These are phyloP conservation scores for Aureobasidium zeae DNA, from an alignment of 2,329 filamentous ascomycete species.

Conservation along the genomic window DNA sequence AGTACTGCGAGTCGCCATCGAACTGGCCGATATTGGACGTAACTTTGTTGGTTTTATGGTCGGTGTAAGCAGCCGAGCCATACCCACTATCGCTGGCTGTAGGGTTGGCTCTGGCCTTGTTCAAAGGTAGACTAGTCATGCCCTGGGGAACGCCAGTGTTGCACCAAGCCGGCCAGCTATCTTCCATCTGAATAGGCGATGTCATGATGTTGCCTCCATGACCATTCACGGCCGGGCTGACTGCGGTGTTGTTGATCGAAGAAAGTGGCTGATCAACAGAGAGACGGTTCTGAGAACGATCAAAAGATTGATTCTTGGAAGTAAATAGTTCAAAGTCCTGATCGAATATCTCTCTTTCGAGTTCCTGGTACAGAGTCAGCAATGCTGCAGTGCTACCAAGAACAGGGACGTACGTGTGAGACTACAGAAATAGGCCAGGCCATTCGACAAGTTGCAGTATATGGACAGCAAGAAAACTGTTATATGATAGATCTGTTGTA, in stretches of 20 bases:
- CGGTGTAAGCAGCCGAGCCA: background rate
- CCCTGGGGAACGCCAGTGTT: background rate
- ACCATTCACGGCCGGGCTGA: no score
- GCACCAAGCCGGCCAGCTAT: conserved; percentile 1
- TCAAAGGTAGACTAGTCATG: background rate
- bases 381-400: background rate
- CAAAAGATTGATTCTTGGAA: no score
- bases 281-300: no score
- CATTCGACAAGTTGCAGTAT: background rate
- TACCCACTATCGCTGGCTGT: conserved; percentile 8
- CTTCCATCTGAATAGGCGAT: background rate
- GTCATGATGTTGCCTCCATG: background rate
- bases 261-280: background rate
- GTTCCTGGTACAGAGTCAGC: background rate
- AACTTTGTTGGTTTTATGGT: background rate
- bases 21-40: no score
- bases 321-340: conserved; percentile 8
- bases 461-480: background rate
- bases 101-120: background rate
- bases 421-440: background rate
- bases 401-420: background rate
- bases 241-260: background rate
- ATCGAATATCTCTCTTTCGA: background rate
- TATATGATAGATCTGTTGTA: no score
- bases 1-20: no score